phyloP scores from a whole-genome alignment of 2,329 filamentous ascomycete species.

The Fusarium papillatum region DNA sequence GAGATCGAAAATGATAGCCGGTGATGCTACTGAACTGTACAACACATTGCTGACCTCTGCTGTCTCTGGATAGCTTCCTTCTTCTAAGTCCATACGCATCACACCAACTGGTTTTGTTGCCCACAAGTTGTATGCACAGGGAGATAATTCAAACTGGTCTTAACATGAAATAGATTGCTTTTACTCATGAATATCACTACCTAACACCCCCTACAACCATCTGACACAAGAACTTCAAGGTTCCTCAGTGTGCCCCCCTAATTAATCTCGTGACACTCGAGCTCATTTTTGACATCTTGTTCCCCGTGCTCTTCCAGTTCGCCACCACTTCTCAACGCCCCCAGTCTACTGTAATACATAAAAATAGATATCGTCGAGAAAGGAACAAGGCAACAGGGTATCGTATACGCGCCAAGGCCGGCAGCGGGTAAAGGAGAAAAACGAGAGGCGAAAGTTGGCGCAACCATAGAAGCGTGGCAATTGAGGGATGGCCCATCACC shows the following conservation, averaged over 20 bases:
- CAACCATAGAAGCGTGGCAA: not conserved
- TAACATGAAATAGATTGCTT: conserved; percentile 2
- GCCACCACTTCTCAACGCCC: conserved; percentile 3
- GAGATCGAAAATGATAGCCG: not conserved
- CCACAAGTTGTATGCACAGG: not conserved
- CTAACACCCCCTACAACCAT: conserved; percentile 25
- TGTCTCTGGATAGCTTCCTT: no score
- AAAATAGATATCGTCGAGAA: conserved; percentile 7
- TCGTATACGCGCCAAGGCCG: conserved; percentile 24
- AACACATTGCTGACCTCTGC: not conserved
- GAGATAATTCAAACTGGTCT: not conserved
- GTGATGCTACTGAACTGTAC: not conserved
- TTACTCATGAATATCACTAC: conserved; percentile 24
- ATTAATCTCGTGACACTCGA: conserved; percentile 5
- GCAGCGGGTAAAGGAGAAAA: not conserved
- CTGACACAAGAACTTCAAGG: conserved; percentile 5
- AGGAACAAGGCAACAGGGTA: conserved; percentile 24
- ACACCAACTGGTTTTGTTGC: not conserved
- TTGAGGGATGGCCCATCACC: conserved; percentile 5
- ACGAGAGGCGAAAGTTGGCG: conserved; percentile 8
- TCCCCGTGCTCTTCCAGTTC: conserved; percentile 10
- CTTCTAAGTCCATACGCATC: no score
- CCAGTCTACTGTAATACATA: conserved; percentile 13
- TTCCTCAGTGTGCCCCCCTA: conserved; percentile 1
- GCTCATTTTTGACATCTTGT: conserved; percentile 5